Base-by-base conservation (phyloP, 768 basidiomycete species). In the Mycena belliarum region DNA sequence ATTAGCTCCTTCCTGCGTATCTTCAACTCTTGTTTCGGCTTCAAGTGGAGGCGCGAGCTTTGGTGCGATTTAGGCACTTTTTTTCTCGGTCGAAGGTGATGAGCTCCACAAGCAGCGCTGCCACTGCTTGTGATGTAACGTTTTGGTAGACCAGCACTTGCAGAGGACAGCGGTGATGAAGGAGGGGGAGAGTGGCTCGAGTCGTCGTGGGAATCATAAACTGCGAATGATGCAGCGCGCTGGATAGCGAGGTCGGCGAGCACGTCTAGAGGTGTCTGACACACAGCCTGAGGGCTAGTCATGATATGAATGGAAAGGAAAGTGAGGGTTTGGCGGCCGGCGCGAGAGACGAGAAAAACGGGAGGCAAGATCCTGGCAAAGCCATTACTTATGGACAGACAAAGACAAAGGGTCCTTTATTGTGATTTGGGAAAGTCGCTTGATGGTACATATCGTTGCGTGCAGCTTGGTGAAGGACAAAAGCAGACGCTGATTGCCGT, bases 1-100 rank as follows among this genome's bases (percentile, higher is more conserved):
- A 59, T 41, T 38, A 64, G 24, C 26, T 64, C 56, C 54, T 59
- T 63, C 38, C 63, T 35, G 25, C 65, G 62, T 3, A 55, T 42
- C 44, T 64, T 57, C 44, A 56, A 33, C 40, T 63, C 65, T 24
- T 53, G 57, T 32, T 49, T 63, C 12, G 57, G 60, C 45, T 54
- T 63, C 7, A 48, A 26, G 38, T 48, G 51, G 21, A 52, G 40
- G 23, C 54, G 61, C 32, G 57, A 57, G 57, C n/a, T 25, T 48
- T 62, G 62, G 38, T 24, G 48, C 21, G 57, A 26, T n/a, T 52
- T 49, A 29, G 56, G 63, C 11, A 52, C 59, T 41, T 52, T 45
- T 35, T 60, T 65, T 37, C 52, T 54, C 16, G 58, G 54, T 42
- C 59, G 53, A 9, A 56, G 50, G 18, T 55, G 54, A 21, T 48